Evolutionary conservation across 2,329 filamentous ascomycete species (phyloP).

Genomic region (Colletotrichum magnum): DNA sequence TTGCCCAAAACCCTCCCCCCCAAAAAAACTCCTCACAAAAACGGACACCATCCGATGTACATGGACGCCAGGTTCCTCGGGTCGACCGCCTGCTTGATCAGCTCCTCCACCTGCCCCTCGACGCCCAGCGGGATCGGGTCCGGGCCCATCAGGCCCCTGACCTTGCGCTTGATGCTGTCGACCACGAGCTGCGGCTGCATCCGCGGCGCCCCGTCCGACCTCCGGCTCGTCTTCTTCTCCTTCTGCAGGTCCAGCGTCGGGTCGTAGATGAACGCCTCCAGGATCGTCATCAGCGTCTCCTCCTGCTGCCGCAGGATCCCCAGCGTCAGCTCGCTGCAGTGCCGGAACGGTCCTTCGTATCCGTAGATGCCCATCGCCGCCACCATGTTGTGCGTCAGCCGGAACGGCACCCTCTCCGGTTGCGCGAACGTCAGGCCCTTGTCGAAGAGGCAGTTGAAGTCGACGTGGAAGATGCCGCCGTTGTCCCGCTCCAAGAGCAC

Average conservation of each 20-base stretch:
- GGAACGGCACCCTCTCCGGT: constrained; percentile 95
- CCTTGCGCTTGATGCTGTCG: constrained; percentile 89
- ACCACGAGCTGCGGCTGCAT: constrained; percentile 81
- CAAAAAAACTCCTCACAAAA: constrained; percentile 57
- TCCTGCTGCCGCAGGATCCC: constrained; percentile 89
- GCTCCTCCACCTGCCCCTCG: constrained; percentile 96
- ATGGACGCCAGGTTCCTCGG: constrained; percentile 86
- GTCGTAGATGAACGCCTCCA: constrained; percentile 97
- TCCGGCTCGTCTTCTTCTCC: constrained; percentile 73
- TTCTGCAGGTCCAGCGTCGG: constrained; percentile 92
- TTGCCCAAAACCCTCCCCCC: neutral
- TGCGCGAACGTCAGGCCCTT: constrained; percentile 96
- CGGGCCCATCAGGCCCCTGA: constrained; percentile 84
- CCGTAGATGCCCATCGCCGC: constrained; percentile 97
- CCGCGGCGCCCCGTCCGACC: constrained; percentile 54
- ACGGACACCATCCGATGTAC: constrained; percentile 94
- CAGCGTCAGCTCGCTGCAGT: constrained; percentile 90
- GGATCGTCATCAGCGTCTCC: constrained; percentile 96
- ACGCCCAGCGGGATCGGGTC: constrained; percentile 95
- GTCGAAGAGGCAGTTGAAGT: constrained; percentile 99
- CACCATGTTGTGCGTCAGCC: constrained; percentile 98
- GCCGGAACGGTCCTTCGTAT: constrained; percentile 92
- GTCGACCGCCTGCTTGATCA: constrained; percentile 89
- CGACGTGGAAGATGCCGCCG: constrained; percentile 95
- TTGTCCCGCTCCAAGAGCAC: constrained; percentile 94